phyloP scores from a whole-genome alignment of 305 asterid genomes.

The Ajuga reptans region DNA sequence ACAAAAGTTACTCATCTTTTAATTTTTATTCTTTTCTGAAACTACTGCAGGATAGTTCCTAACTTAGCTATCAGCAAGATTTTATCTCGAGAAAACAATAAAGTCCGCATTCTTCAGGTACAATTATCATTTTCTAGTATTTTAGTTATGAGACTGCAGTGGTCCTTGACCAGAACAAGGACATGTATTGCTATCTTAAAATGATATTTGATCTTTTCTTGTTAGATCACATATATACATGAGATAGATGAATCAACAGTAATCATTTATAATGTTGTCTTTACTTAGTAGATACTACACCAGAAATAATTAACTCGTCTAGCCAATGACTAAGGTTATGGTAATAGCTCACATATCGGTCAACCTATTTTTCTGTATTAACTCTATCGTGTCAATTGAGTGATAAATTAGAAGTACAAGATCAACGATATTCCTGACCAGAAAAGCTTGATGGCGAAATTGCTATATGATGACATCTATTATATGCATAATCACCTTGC shows the following conservation, averaged over 20 bases:
- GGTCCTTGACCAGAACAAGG: background rate
- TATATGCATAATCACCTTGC: too few relatives aligned
- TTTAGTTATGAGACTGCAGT: background rate
- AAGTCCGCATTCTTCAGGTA: conserved; percentile 90
- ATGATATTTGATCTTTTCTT: background rate
- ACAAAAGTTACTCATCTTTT: background rate
- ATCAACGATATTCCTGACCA: too few relatives aligned
- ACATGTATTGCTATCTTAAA: background rate
- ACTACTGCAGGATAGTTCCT: conserved; percentile 77
- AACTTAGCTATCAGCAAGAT: conserved; percentile 92
- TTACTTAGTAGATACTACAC: background rate
- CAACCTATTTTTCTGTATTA: too few relatives aligned
- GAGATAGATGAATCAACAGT: background rate
- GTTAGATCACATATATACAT: background rate
- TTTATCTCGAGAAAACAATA: conserved; percentile 74
- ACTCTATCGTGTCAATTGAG: too few relatives aligned
- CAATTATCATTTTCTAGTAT: background rate
- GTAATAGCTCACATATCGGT: too few relatives aligned
- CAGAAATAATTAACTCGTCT: too few relatives aligned
- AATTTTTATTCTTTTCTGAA: conserved; percentile 11
- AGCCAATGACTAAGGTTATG: too few relatives aligned
- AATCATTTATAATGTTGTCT: background rate
- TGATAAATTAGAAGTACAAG: too few relatives aligned
- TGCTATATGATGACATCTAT: too few relatives aligned
- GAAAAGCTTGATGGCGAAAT: too few relatives aligned